These are phyloP conservation scores for Exophiala sp. DNA, from an alignment of 2,329 filamentous ascomycete genomes.

Conservation along the genomic window DNA sequence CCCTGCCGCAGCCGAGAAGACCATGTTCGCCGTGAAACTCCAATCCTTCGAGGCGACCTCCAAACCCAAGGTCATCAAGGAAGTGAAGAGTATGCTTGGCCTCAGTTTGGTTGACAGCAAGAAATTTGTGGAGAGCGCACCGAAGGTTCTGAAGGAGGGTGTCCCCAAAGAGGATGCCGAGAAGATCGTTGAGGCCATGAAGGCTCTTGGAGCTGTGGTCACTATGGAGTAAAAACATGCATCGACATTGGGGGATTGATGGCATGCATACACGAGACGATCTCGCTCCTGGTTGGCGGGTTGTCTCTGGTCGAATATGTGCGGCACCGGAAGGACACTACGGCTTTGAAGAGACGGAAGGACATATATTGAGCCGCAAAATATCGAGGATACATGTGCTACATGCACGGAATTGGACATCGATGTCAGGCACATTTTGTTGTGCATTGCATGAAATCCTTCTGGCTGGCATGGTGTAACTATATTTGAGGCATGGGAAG, in stretches of 20 bases:
- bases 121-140: constrained; percentile 97
- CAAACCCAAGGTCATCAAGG: constrained; percentile 99
- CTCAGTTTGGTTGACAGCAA: constrained; percentile 98
- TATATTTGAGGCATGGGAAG: not conserved
- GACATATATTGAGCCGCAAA: too few relatives aligned
- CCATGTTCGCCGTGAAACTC: constrained; percentile 94
- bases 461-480: not conserved
- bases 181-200: constrained; percentile 95
- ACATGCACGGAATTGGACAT: too few relatives aligned
- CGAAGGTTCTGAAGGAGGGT: constrained; percentile 98
- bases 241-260: not conserved
- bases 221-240: constrained; percentile 70
- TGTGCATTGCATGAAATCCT: not conserved
- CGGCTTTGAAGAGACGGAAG: too few relatives aligned
- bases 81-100: constrained; percentile 94
- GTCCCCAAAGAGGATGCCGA: constrained; percentile 98
- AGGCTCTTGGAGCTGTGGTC: constrained; percentile 85
- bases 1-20: constrained; percentile 87
- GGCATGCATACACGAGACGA: not conserved
- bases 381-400: too few relatives aligned
- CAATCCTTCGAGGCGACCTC: constrained; percentile 79
- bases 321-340: too few relatives aligned
- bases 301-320: too few relatives aligned
- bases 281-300: not conserved
- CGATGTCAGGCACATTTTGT: not conserved